Conservation (phyloP, 768 basidiomycete species). For the Saitozyma podzolica region DNA sequence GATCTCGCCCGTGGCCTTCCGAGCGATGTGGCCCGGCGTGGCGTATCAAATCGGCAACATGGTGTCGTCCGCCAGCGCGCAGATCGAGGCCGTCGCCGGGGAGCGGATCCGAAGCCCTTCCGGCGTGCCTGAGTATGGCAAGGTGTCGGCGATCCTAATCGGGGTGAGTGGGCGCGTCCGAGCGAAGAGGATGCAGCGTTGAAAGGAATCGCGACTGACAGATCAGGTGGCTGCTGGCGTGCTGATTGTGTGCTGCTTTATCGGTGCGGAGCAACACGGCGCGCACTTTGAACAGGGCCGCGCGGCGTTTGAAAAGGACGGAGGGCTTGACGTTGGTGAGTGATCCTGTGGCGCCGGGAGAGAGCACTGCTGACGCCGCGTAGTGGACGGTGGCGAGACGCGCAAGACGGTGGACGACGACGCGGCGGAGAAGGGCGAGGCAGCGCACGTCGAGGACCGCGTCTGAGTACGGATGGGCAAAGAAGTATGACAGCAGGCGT, state of each 20-base stretch:
- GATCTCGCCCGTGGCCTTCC: slow-evolving; percentile 79
- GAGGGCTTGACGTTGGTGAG: slow-evolving; percentile 38
- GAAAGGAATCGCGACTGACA: neutral
- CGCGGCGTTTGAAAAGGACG: slow-evolving; percentile 75
- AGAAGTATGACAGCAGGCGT: no score
- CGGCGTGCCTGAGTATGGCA: slow-evolving; percentile 33
- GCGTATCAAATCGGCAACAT: slow-evolving; percentile 71
- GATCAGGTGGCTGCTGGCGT: slow-evolving; percentile 11
- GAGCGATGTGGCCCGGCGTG: slow-evolving; percentile 80
- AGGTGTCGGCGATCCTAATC: slow-evolving; percentile 76
- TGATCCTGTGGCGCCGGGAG: neutral
- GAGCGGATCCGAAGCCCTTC: slow-evolving; percentile 55
- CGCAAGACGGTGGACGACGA: no score
- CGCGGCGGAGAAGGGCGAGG: no score
- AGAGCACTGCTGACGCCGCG: neutral
- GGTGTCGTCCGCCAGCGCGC: slow-evolving; percentile 68
- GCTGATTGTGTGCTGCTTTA: slow-evolving; percentile 67
- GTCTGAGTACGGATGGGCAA: neutral
- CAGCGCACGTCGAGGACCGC: neutral
- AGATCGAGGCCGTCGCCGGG: slow-evolving; percentile 73
- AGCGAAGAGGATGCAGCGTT: neutral
- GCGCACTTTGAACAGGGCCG: slow-evolving; percentile 78
- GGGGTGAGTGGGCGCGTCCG: slow-evolving; percentile 70
- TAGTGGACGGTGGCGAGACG: no score
- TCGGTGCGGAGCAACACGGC: slow-evolving; percentile 77